These are phyloP conservation scores for Nicotiana benthamiana DNA, from an alignment of 257 asterid genomes.

Conservation along the genomic window DNA sequence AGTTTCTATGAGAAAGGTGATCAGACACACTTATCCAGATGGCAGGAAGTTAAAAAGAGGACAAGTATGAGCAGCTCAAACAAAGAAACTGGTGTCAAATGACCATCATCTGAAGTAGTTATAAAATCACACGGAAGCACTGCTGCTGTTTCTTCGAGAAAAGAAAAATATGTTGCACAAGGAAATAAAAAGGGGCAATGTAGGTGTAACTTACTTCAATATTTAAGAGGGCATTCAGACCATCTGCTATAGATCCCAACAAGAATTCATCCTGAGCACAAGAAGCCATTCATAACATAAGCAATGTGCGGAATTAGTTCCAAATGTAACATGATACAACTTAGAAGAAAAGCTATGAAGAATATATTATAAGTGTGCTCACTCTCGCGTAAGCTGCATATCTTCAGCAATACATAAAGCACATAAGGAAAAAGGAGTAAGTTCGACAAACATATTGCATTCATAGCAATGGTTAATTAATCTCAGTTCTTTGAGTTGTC, in stretches of 20 bases:
- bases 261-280: slow-evolving; percentile 56
- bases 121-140: not conserved
- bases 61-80: not conserved
- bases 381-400: not conserved
- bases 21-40: not conserved
- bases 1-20: not conserved
- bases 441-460: not conserved
- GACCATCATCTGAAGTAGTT: not conserved
- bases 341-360: not conserved
- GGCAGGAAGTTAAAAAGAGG: not conserved
- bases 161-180: not conserved
- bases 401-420: not conserved
- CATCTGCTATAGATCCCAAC: slow-evolving; percentile 72
- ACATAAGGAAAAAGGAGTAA: not conserved
- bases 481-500: not conserved
- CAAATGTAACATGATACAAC: not conserved
- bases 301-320: not conserved
- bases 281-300: not conserved
- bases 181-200: slow-evolving; percentile 1
- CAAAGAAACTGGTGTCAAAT: not conserved
- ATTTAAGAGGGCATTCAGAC: slow-evolving; percentile 73
- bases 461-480: not conserved
- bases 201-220: slow-evolving; percentile 63
- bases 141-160: not conserved
- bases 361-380: not conserved